Conservation (phyloP, 148 eudicot species). For the Vaccinium myrtillus region DNA sequence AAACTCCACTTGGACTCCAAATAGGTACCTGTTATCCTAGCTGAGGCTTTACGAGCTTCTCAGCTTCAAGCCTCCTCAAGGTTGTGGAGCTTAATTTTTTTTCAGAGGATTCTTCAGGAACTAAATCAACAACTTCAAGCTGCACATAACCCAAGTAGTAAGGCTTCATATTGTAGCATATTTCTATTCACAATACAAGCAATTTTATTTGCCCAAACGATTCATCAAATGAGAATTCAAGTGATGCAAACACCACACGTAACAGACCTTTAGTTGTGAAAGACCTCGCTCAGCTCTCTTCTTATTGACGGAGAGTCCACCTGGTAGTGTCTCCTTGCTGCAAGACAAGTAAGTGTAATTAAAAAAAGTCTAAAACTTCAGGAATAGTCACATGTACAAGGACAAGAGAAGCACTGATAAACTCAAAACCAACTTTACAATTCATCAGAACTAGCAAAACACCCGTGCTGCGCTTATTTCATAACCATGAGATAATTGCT, state of each 20-base stretch:
- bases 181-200: neutral
- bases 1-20: neutral
- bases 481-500: neutral
- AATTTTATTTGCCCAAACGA: neutral
- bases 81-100: constrained; percentile 84
- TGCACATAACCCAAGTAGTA: constrained; percentile 25
- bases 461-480: neutral
- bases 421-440: neutral
- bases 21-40: constrained; percentile 19
- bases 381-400: neutral
- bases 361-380: constrained; percentile 11
- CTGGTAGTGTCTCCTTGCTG: constrained; percentile 94
- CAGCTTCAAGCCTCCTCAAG: constrained; percentile 80
- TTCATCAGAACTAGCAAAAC: neutral
- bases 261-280: constrained; percentile 69
- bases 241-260: neutral
- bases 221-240: neutral
- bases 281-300: constrained; percentile 83
- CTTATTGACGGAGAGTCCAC: constrained; percentile 82
- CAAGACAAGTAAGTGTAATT: constrained; percentile 16
- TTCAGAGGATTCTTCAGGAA: constrained; percentile 61
- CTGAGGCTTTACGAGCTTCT: constrained; percentile 42
- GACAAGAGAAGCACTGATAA: neutral
- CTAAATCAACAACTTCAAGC: constrained; percentile 93
- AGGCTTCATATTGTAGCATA: neutral